Percentiles rank a stretch among this genome's conserved stretches.
These are phyloP conservation scores for Steccherinum ochraceum DNA, from an alignment of 768 basidiomycete genomes.

Conservation along the genomic window DNA sequence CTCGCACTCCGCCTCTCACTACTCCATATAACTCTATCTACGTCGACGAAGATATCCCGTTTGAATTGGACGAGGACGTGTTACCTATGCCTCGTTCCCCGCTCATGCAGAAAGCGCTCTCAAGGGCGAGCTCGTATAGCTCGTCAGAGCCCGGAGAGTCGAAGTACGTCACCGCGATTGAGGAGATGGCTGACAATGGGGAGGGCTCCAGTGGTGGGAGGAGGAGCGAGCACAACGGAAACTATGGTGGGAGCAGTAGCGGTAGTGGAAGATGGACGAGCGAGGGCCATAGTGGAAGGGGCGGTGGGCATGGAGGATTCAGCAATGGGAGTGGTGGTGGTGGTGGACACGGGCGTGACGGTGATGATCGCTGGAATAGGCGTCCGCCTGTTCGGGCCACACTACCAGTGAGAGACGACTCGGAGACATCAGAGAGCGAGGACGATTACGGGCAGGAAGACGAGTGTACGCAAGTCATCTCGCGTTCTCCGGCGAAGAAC, in stretches of 20 bases:
- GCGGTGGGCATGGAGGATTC: constrained; percentile 11
- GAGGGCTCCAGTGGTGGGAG: constrained; percentile 1
- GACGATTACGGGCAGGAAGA: constrained; percentile 38
- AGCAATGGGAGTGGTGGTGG: constrained; percentile 19
- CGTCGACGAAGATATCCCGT: neutral
- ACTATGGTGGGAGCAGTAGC: neutral
- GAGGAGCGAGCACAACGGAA: neutral
- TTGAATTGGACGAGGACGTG: neutral
- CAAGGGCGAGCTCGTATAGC: constrained; percentile 1
- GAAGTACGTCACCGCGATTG: constrained; percentile 6
- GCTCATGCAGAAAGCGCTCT: neutral
- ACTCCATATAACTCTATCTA: neutral
- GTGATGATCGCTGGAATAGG: constrained; percentile 32
- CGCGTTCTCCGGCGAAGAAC: neutral
- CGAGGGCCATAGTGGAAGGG: constrained; percentile 15
- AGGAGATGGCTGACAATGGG: constrained; percentile 1
- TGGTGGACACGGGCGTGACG: constrained; percentile 20
- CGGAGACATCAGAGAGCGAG: constrained; percentile 36
- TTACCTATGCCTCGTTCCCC: neutral
- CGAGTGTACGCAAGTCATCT: constrained; percentile 16
- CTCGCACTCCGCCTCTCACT: neutral
- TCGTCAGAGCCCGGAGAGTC: constrained; percentile 2
- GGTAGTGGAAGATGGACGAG: neutral
- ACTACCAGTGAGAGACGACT: constrained; percentile 18
- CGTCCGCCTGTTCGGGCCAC: constrained; percentile 20